Percentiles rank a stretch among this genome's conserved stretches.
These are phyloP conservation scores for Letharia lupina DNA, from an alignment of 495 filamentous ascomycete genomes.

Conservation along the genomic window DNA sequence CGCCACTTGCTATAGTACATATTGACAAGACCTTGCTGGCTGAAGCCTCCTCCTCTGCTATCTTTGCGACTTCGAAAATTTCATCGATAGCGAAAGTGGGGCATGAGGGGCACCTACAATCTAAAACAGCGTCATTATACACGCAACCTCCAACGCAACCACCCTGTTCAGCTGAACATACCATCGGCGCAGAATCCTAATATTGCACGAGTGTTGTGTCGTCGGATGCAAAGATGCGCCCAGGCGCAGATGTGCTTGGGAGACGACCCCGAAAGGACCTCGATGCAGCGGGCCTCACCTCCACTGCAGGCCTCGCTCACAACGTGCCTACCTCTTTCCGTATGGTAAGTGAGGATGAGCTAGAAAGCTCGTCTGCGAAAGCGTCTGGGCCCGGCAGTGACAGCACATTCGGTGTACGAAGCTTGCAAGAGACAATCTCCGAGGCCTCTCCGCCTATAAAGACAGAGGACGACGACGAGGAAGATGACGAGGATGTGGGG, in stretches of 20 bases:
- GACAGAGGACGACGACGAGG: slow-evolving; percentile 29
- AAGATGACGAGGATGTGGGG: slow-evolving; percentile 28
- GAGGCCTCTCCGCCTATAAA: slow-evolving; percentile 28
- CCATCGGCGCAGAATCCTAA: background rate
- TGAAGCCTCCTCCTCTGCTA: background rate
- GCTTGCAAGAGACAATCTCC: slow-evolving; percentile 48
- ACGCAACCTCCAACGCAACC: background rate
- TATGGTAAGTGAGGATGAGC: slow-evolving; percentile 27
- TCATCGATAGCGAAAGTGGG: background rate
- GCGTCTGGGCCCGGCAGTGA: slow-evolving; percentile 26
- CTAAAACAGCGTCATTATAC: background rate
- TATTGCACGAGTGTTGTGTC: background rate
- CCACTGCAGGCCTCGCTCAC: slow-evolving; percentile 9
- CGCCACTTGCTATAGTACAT: background rate
- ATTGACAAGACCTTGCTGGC: background rate
- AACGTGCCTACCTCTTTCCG: slow-evolving; percentile 41
- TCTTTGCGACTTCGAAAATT: background rate
- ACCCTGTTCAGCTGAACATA: background rate
- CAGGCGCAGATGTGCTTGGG: slow-evolving; percentile 16
- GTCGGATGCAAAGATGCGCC: slow-evolving; percentile 16
- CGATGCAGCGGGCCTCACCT: slow-evolving; percentile 12
- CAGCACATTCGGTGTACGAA: slow-evolving; percentile 56
- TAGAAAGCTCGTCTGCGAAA: slow-evolving; percentile 21
- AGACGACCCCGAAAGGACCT: slow-evolving; percentile 21
- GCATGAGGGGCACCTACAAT: slow-evolving; percentile 1